A percentile compares a stretch with the other conserved stretches of the same genome.
These are phyloP conservation scores for Alloascoidea hylecoeti DNA, from an alignment of 805 yeast genomes.

Conservation along the genomic window DNA sequence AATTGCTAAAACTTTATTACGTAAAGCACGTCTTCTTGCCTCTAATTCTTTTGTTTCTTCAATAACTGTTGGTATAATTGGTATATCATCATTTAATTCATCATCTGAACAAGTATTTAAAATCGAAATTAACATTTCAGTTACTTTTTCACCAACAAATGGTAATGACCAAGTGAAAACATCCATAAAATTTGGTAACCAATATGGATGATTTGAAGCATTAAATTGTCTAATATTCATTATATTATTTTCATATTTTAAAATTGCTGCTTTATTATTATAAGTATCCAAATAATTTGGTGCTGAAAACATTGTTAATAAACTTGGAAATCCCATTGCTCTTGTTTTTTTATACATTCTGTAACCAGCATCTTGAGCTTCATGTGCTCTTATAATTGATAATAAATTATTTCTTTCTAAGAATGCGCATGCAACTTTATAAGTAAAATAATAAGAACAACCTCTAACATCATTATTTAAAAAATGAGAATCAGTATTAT, in stretches of 20 bases:
- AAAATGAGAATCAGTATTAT: constrained; percentile 40
- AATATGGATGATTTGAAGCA: constrained; percentile 87
- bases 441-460: constrained; percentile 84
- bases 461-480: constrained; percentile 70
- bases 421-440: constrained; percentile 68
- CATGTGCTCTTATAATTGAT: constrained; percentile 90
- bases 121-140: constrained; percentile 83
- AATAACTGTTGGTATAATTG: constrained; percentile 24
- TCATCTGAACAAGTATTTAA: constrained; percentile 92
- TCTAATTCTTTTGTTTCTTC: constrained; percentile 7
- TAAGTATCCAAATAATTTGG: constrained; percentile 90
- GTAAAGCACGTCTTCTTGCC: constrained; percentile 34
- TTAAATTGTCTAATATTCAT: constrained; percentile 95
- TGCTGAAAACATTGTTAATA: constrained; percentile 86
- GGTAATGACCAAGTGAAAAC: constrained; percentile 96
- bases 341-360: constrained; percentile 82
- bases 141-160: constrained; percentile 91
- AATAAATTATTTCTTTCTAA: constrained; percentile 64
- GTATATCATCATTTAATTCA: constrained; percentile 66
- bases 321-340: constrained; percentile 77
- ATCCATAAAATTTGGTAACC: constrained; percentile 95
- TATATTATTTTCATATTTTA: constrained; percentile 78
- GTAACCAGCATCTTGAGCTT: constrained; percentile 96
- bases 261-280: constrained; percentile 89
- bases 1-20: constrained; percentile 86